These are phyloP conservation scores for Ceratobasidium sp. DNA, from an alignment of 1,284 basidiomycete species.

Conservation along the genomic window DNA sequence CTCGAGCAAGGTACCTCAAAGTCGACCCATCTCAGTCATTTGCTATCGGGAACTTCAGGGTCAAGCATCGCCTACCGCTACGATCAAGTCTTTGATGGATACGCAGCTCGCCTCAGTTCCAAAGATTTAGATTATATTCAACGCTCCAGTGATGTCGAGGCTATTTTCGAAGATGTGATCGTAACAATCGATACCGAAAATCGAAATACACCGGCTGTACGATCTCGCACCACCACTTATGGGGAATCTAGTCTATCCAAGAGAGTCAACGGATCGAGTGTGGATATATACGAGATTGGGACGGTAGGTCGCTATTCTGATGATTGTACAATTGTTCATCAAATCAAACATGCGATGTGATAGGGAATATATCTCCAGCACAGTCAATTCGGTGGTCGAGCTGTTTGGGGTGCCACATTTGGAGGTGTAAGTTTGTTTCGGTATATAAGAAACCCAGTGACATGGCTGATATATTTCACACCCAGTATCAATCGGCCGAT, in stretches of 20 bases:
- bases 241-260: too few relatives aligned
- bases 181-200: not conserved
- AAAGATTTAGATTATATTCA: not conserved
- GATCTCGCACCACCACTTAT: not conserved
- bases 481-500: not conserved
- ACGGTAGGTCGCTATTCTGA: too few relatives aligned
- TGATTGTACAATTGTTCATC: too few relatives aligned
- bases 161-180: slow-evolving; percentile 6
- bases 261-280: not conserved
- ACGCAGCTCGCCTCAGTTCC: slow-evolving; percentile 3
- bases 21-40: not conserved
- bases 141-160: not conserved
- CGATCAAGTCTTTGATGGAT: slow-evolving; percentile 7
- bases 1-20: not conserved
- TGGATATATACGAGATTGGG: slow-evolving; percentile 18
- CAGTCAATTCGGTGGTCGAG: not conserved
- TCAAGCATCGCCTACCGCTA: not conserved
- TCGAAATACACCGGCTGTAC: not conserved
- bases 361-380: slow-evolving; percentile 9
- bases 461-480: not conserved
- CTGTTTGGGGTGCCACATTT: slow-evolving; percentile 2
- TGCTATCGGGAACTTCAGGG: not conserved
- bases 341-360: not conserved
- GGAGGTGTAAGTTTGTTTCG: not conserved
- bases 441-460: not conserved